These are phyloP conservation scores for Wickerhamomyces sp. DNA, from an alignment of 1,139 yeast genomes.

Conservation along the genomic window DNA sequence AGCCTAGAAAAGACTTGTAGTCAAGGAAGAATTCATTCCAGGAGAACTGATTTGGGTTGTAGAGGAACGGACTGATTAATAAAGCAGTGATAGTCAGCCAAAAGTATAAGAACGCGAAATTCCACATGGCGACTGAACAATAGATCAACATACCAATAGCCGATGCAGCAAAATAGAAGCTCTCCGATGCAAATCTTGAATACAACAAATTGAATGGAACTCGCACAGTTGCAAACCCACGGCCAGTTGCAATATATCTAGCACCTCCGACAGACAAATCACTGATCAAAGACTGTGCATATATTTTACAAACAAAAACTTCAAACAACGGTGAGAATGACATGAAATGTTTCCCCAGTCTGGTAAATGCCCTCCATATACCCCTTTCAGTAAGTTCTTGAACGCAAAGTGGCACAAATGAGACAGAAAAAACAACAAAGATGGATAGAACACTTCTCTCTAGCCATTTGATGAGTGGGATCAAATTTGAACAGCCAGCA, in stretches of 20 bases:
- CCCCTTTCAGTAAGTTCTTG: constrained; percentile 74
- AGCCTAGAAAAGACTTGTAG: constrained; percentile 62
- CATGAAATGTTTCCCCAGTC: constrained; percentile 56
- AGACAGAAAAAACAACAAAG: constrained; percentile 68
- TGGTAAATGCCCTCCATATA: constrained; percentile 61
- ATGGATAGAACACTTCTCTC: constrained; percentile 72
- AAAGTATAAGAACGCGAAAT: constrained; percentile 67
- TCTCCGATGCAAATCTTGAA: constrained; percentile 66
- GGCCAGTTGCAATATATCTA: constrained; percentile 69
- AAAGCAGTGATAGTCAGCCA: constrained; percentile 66
- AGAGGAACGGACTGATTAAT: constrained; percentile 63
- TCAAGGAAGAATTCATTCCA: constrained; percentile 74
- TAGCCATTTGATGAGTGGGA: constrained; percentile 67
- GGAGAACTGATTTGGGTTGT: constrained; percentile 72
- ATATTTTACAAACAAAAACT: constrained; percentile 70
- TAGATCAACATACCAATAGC: constrained; percentile 56
- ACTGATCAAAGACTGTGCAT: constrained; percentile 58
- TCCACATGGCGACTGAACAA: constrained; percentile 70
- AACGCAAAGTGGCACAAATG: constrained; percentile 64
- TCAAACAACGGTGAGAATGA: constrained; percentile 70
- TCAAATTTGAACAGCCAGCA: constrained; percentile 60
- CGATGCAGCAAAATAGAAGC: constrained; percentile 67
- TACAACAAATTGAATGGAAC: constrained; percentile 63
- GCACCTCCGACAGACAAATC: constrained; percentile 77
- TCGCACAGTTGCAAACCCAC: constrained; percentile 76